These are phyloP conservation scores for Cicer yamashitae DNA, from an alignment of 306 rosid genomes.

Conservation along the genomic window DNA sequence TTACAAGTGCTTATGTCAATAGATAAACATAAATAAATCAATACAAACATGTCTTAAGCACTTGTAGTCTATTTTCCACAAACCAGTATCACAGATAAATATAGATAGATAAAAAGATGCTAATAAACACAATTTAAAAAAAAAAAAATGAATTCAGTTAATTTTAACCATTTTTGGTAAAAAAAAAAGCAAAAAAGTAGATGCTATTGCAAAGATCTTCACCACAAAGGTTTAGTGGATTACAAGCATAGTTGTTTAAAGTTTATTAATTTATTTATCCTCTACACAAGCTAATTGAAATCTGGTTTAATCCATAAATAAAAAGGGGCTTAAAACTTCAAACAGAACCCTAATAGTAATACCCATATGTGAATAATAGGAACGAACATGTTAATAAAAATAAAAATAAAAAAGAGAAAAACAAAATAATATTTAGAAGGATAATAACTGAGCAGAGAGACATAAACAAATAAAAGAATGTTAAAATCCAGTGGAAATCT, in stretches of 20 bases:
- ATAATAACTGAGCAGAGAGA: neutral
- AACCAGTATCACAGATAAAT: neutral
- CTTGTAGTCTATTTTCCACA: neutral
- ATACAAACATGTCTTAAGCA: neutral
- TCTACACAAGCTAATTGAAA: neutral
- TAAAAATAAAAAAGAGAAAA: neutral
- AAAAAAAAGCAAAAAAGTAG: too few relatives aligned
- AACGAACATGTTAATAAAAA: conserved; percentile 17
- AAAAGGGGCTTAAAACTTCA: neutral
- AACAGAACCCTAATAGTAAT: conserved; percentile 33
- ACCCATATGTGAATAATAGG: neutral
- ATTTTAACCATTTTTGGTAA: too few relatives aligned
- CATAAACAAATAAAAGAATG: neutral
- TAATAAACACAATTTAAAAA: too few relatives aligned
- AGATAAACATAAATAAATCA: too few relatives aligned
- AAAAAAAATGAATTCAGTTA: too few relatives aligned
- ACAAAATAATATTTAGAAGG: neutral
- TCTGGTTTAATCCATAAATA: neutral
- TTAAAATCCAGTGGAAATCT: conserved; percentile 23
- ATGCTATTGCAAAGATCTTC: neutral
- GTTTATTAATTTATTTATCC: neutral
- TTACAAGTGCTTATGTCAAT: too few relatives aligned
- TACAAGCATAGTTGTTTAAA: neutral
- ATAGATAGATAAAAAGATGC: neutral
- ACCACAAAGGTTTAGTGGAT: neutral